Conservation (phyloP, 768 basidiomycete species). For the Grammothele lineata region DNA sequence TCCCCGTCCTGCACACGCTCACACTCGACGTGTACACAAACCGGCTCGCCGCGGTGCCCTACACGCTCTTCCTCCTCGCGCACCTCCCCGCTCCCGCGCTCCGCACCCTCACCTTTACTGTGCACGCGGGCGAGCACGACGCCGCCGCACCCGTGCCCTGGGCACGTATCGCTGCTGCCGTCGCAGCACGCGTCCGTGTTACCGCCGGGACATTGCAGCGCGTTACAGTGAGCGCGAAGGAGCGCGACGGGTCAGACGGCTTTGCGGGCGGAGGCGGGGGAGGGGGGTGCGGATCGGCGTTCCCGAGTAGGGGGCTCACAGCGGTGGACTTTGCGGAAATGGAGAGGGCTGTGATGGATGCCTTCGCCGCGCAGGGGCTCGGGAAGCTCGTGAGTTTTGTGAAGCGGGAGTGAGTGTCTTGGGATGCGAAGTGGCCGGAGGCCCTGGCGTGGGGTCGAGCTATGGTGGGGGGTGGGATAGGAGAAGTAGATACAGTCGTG, state of each 20-base stretch:
- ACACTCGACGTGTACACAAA: slow-evolving; percentile 10
- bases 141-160: slow-evolving; percentile 5
- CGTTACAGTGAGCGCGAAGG: slow-evolving; percentile 4
- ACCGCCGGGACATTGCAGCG: not conserved
- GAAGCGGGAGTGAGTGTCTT: not conserved
- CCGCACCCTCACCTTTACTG: slow-evolving; percentile 5
- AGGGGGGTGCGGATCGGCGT: not conserved
- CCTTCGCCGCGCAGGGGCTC: slow-evolving; percentile 11
- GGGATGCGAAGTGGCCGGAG: too few relatives aligned
- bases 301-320: not conserved
- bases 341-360: slow-evolving; percentile 4
- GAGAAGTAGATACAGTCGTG: too few relatives aligned
- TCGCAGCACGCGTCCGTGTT: not conserved
- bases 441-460: too few relatives aligned
- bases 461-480: too few relatives aligned
- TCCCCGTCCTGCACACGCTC: slow-evolving; percentile 3
- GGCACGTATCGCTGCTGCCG: slow-evolving; percentile 5
- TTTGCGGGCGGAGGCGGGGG: too few relatives aligned
- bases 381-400: not conserved
- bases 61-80: slow-evolving; percentile 7
- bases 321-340: slow-evolving; percentile 4
- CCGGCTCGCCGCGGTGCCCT: slow-evolving; percentile 7
- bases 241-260: slow-evolving; percentile 1
- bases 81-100: slow-evolving; percentile 11
- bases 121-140: slow-evolving; percentile 6